Evolutionary conservation across 345 rosid genomes (phyloP), one percentile per base, ranked within the genome.

Genomic region (Camelina neglecta): DNA sequence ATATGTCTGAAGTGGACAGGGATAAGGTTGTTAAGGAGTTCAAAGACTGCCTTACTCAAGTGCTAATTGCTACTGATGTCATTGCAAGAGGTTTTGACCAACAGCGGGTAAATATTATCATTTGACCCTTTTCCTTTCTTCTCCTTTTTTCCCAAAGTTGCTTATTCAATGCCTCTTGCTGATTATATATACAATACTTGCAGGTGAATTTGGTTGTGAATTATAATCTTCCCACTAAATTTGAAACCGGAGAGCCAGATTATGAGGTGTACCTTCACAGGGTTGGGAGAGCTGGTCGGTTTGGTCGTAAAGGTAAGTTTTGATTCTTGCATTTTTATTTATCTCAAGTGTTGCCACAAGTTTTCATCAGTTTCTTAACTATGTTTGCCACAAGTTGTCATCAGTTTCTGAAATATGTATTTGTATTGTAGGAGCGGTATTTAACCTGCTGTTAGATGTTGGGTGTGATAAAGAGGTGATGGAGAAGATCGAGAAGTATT

Each of bases 11-110:
- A 66, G 90, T 77, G 41, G 93, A 89, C 54, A 84, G 98, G 26
- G 98, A 95, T 75, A 89, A 84, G 81, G 89, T 95, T 24, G 89
- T 95, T 44, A 87, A 85, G 74, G 97, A 95, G 77, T 95, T 95
- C 76, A 92, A 83, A 79, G 97, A 89, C 79, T 89, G 93, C 18
- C 62, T 95, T 18, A 95, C 99, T 20, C 86, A 86, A 79, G 93
- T 95, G 67, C 93, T 92, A 63, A 95, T 95, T 54, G 87, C 98
- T 4, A 95, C 98, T 2, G 98, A 95, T 23, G 83, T 92, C 39
- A 92, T 95, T 65, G 92, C 98, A 8, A 85, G 98, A 64, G 99
- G 98, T 29, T 95, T 95, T 74, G 99, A 95, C 73, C 98, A 95
- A 74, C 91, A 90, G 59, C 91, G 87, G 91, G 98, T 88, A n/a